Conservation (phyloP, 495 filamentous ascomycete species). For the Paragyromitra xinjiangensis region DNA sequence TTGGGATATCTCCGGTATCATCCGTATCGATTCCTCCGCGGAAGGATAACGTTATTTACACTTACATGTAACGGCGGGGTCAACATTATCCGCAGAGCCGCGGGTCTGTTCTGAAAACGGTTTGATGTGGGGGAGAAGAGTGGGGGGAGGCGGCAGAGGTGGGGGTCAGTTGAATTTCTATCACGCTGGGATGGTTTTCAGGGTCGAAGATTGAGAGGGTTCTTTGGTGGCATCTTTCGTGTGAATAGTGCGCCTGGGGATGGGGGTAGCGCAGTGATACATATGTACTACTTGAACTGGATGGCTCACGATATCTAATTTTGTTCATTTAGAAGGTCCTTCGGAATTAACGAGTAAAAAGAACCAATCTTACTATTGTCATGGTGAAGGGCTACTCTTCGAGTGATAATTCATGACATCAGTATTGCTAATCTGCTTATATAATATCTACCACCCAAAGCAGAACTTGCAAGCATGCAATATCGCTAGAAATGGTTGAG, state of each 20-base stretch:
- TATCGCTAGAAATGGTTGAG: neutral
- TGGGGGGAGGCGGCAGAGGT: constrained; percentile 31
- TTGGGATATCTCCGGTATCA: neutral
- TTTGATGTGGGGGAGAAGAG: constrained; percentile 31
- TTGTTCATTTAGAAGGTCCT: neutral
- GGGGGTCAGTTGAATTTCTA: constrained; percentile 32
- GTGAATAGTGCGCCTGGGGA: neutral
- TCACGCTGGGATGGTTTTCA: neutral
- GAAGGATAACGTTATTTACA: constrained; percentile 37
- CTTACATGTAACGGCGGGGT: constrained; percentile 25
- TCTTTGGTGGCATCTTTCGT: neutral
- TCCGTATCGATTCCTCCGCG: constrained; percentile 20
- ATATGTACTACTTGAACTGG: neutral
- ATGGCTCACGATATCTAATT: neutral
- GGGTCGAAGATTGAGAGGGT: neutral
- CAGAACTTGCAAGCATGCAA: neutral
- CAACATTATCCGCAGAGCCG: constrained; percentile 24
- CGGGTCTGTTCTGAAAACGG: neutral
- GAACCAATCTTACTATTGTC: neutral
- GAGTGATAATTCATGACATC: constrained; percentile 19
- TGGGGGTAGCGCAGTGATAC: neutral
- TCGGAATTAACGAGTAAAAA: neutral
- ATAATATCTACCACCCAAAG: neutral
- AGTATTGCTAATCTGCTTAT: neutral
- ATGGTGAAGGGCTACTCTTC: neutral